Base-by-base conservation (phyloP, 1,284 basidiomycete genomes). In the Bondarzewia mesenterica region DNA sequence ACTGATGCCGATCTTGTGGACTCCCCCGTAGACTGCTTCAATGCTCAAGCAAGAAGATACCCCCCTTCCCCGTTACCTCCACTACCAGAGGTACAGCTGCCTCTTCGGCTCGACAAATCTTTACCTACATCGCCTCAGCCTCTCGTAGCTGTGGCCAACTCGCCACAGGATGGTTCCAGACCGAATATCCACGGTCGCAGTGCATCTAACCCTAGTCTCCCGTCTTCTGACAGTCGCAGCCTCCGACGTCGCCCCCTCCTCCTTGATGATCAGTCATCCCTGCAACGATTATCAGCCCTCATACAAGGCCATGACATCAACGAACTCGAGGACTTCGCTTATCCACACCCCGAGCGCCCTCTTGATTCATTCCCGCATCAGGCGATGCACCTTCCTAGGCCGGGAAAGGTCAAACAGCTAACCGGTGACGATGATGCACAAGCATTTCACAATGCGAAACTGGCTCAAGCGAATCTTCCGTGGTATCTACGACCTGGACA, bases 401-500 rank as follows among this genome's bases (percentile, higher is more conserved):
- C 58, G 25, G 67, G 64, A 15, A 74, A 72, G 55, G 61, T 73
- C 38, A 61, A 59, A 44, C 64, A 71, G 53, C 58, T 74, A 23
- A 72, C 70, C 10, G 72, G 70, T n/a, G 72, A 73, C 48, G 67
- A 71, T 14, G 69, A 70, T 39, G 70, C 72, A 38, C 66, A 69
- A 49, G 63, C 63, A 7, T 66, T 69, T 51, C 58, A 66, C 52
- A 57, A 59, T 52, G 63, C 65, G 42, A 63, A 66, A 53, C 54
- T 64, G 37, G 63, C 63, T 3, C 65, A 68, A 43, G 63, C 66
- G 3, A 64, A 60, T 32, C 56, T 66, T 35, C 82, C 84, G 1
- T 80, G 80, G 77, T 87, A 79, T 65, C 71, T 91, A 41, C 77
- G 76, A 32, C 77, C 83, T 2, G 72, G 74, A 50, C 81, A 84